phyloP scores from a whole-genome alignment of 2,329 filamentous ascomycete species.

The Ophiobolus disseminans region DNA sequence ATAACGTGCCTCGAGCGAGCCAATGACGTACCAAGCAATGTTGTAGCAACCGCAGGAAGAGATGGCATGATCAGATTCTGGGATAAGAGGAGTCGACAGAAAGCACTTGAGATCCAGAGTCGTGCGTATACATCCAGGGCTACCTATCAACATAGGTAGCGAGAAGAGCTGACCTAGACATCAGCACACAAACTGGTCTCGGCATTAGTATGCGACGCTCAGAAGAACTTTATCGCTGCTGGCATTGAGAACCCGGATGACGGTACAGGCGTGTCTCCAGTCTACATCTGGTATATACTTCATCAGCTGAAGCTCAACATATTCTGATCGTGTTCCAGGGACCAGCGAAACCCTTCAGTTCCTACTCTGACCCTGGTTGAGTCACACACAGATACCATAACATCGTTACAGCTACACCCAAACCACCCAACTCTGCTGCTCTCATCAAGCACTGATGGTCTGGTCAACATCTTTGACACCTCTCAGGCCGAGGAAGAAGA shows the following conservation, averaged over 20 bases:
- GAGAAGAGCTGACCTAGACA: slow-evolving; percentile 26
- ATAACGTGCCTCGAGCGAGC: slow-evolving; percentile 68
- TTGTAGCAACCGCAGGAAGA: slow-evolving; percentile 74
- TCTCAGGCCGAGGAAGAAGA: slow-evolving; percentile 72
- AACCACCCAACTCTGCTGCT: slow-evolving; percentile 67
- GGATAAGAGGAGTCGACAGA: slow-evolving; percentile 67
- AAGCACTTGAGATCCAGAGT: slow-evolving; percentile 47
- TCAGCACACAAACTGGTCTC: slow-evolving; percentile 63
- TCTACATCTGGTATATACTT: slow-evolving; percentile 46
- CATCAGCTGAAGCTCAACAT: background rate
- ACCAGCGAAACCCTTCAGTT: slow-evolving; percentile 48
- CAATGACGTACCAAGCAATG: slow-evolving; percentile 56
- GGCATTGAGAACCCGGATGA: slow-evolving; percentile 72
- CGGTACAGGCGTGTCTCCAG: slow-evolving; percentile 52
- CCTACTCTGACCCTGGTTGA: slow-evolving; percentile 53
- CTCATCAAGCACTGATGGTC: slow-evolving; percentile 79
- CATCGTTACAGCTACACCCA: slow-evolving; percentile 68
- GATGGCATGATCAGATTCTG: slow-evolving; percentile 72
- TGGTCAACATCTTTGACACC: slow-evolving; percentile 79
- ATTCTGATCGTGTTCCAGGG: slow-evolving; percentile 36
- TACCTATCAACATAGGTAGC: no score
- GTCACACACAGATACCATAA: slow-evolving; percentile 65
- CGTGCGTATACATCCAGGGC: slow-evolving; percentile 29
- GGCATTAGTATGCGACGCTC: slow-evolving; percentile 67
- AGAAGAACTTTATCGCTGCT: slow-evolving; percentile 68